These are phyloP conservation scores for Lentinula guzmanii DNA, from an alignment of 768 basidiomycete species.

Conservation along the genomic window DNA sequence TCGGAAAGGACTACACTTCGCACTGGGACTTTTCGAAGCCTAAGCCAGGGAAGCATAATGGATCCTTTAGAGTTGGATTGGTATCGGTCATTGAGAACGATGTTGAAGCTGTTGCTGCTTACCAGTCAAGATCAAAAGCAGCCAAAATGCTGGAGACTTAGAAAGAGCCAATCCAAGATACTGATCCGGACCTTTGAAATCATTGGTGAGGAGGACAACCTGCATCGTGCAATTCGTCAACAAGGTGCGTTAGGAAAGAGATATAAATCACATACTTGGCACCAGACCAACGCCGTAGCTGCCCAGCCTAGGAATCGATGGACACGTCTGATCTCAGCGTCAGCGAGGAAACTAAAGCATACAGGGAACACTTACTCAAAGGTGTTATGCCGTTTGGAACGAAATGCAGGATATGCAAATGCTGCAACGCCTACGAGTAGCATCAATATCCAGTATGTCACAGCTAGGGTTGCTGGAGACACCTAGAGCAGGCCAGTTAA, in stretches of 20 bases:
- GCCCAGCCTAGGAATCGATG: conserved; percentile 58
- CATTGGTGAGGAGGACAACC: conserved; percentile 47
- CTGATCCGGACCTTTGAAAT: conserved; percentile 33
- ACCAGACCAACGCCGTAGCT: conserved; percentile 46
- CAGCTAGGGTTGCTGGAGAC: conserved; percentile 38
- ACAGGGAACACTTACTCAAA: conserved; percentile 30
- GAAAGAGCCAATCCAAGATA: conserved; percentile 38
- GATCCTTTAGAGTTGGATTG: conserved; percentile 24
- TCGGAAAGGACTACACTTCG: conserved; percentile 45
- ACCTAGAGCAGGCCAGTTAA: conserved; percentile 22
- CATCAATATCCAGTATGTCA: conserved; percentile 46
- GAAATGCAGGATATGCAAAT: conserved; percentile 45
- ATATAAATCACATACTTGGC: conserved; percentile 29
- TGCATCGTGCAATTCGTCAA: conserved; percentile 11
- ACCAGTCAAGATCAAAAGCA: conserved; percentile 46
- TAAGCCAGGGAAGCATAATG: conserved; percentile 55
- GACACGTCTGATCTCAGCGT: conserved; percentile 14
- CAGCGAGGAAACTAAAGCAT: not conserved
- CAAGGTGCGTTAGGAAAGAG: not conserved
- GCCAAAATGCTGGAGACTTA: conserved; percentile 46
- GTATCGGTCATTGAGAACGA: not conserved
- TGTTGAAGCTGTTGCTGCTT: not conserved
- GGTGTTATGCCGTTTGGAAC: conserved; percentile 40
- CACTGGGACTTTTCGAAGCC: conserved; percentile 51
- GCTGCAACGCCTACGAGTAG: conserved; percentile 42